These are phyloP conservation scores for Ammopiptanthus mongolicus DNA, from an alignment of 306 rosid genomes.

Conservation along the genomic window DNA sequence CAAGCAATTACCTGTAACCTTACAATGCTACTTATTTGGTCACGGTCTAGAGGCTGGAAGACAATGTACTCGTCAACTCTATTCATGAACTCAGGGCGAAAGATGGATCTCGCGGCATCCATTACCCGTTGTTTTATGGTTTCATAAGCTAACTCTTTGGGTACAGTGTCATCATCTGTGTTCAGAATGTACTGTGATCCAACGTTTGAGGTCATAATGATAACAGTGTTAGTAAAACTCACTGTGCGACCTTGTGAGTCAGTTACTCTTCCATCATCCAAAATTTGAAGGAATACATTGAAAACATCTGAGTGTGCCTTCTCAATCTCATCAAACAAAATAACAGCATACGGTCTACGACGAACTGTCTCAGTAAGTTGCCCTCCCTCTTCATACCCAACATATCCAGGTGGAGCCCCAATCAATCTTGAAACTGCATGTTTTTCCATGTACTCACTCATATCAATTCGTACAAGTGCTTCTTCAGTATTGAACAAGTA, in stretches of 20 bases:
- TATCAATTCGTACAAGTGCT: conserved; percentile 90
- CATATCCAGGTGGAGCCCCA: conserved; percentile 99
- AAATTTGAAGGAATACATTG: conserved; percentile 86
- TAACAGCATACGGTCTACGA: conserved; percentile 87
- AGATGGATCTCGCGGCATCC: conserved; percentile 90
- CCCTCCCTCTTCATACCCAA: conserved; percentile 98
- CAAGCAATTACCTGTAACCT: conserved; percentile 63
- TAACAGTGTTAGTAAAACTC: conserved; percentile 88
- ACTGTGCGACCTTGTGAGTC: conserved; percentile 97
- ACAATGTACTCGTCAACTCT: conserved; percentile 94
- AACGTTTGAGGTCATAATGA: conserved; percentile 96
- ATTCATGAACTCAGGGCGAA: conserved; percentile 95
- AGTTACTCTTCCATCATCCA: conserved; percentile 90
- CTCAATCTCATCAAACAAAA: conserved; percentile 92
- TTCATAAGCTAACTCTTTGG: conserved; percentile 61
- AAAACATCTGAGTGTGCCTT: conserved; percentile 91
- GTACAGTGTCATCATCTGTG: conserved; percentile 38
- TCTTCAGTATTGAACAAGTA: conserved; percentile 95
- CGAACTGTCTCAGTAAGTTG: conserved; percentile 87
- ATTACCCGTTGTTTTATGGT: conserved; percentile 80
- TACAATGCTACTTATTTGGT: conserved; percentile 77
- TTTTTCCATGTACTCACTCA: conserved; percentile 99
- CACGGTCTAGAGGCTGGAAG: conserved; percentile 88
- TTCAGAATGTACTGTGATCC: conserved; percentile 94
- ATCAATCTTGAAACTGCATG: conserved; percentile 95